These are phyloP conservation scores for Malus sieversii DNA, from an alignment of 306 rosid genomes.

Conservation along the genomic window DNA sequence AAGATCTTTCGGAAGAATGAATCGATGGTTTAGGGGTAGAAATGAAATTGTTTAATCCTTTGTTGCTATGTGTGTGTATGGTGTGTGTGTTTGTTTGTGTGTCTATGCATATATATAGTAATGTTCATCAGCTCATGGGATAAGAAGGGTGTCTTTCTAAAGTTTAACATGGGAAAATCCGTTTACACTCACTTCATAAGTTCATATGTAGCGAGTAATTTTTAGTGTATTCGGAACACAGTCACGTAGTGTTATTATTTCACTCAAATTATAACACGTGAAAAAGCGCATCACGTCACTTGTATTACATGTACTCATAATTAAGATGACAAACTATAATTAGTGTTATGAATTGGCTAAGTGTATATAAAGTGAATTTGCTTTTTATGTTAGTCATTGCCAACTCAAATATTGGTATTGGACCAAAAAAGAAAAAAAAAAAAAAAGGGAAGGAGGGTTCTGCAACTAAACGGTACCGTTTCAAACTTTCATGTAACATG, in stretches of 20 bases:
- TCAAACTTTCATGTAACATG: neutral
- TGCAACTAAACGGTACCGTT: too few relatives aligned
- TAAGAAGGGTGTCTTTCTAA: neutral
- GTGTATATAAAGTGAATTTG: too few relatives aligned
- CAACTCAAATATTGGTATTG: neutral
- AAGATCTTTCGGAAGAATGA: slow-evolving; percentile 16
- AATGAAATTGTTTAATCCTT: neutral
- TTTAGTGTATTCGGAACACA: neutral
- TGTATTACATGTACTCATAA: neutral
- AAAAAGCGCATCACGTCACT: too few relatives aligned
- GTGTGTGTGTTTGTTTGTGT: too few relatives aligned
- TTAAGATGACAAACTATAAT: neutral
- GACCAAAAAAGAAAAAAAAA: too few relatives aligned
- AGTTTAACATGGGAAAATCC: neutral
- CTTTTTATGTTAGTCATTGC: neutral
- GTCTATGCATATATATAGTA: neutral
- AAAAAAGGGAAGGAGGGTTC: neutral
- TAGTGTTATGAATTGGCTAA: neutral
- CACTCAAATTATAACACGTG: neutral
- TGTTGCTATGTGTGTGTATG: neutral
- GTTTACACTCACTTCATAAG: too few relatives aligned
- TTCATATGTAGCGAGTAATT: too few relatives aligned
- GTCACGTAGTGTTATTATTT: neutral
- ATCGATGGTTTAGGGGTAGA: neutral
- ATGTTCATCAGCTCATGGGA: neutral